Conservation (phyloP, 2,329 filamentous ascomycete genomes). For the Ilyonectria robusta region DNA sequence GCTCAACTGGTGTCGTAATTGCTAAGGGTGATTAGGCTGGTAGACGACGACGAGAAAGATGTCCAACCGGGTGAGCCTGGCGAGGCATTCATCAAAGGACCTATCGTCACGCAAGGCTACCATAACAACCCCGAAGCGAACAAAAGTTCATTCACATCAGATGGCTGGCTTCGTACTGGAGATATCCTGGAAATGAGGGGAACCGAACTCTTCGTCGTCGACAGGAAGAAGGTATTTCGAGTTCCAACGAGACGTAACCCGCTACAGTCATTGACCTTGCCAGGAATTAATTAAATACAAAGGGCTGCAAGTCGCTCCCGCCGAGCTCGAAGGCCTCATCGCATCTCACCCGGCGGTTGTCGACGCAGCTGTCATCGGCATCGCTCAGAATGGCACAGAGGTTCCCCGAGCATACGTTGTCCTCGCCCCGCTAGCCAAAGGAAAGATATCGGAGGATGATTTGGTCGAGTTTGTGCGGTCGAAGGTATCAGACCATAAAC, state of each 20-base stretch:
- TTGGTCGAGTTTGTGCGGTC: slow-evolving; percentile 45
- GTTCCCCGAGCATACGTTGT: slow-evolving; percentile 63
- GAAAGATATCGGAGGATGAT: slow-evolving; percentile 44
- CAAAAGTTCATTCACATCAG: slow-evolving; percentile 65
- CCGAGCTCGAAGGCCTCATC: slow-evolving; percentile 70
- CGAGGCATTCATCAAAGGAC: slow-evolving; percentile 78
- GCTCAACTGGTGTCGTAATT: not conserved
- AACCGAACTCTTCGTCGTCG: slow-evolving; percentile 83
- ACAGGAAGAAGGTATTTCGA: slow-evolving; percentile 75
- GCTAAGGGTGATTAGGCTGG: slow-evolving; percentile 48
- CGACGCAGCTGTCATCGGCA: slow-evolving; percentile 74
- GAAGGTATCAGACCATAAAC: slow-evolving; percentile 69
- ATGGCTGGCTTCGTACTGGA: slow-evolving; percentile 82
- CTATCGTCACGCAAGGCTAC: slow-evolving; percentile 81
- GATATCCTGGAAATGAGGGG: slow-evolving; percentile 82
- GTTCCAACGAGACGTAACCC: not conserved
- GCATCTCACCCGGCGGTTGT: slow-evolving; percentile 57
- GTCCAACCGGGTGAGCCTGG: slow-evolving; percentile 61
- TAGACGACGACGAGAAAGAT: slow-evolving; percentile 58
- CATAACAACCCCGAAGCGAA: slow-evolving; percentile 78
- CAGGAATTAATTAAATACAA: slow-evolving; percentile 72
- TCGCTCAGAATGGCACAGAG: slow-evolving; percentile 62
- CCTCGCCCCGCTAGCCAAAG: slow-evolving; percentile 38
- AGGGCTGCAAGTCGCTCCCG: slow-evolving; percentile 77
- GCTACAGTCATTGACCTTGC: not conserved